These are phyloP conservation scores for Beauveria caledonica DNA, from an alignment of 2,329 filamentous ascomycete genomes.

Conservation along the genomic window DNA sequence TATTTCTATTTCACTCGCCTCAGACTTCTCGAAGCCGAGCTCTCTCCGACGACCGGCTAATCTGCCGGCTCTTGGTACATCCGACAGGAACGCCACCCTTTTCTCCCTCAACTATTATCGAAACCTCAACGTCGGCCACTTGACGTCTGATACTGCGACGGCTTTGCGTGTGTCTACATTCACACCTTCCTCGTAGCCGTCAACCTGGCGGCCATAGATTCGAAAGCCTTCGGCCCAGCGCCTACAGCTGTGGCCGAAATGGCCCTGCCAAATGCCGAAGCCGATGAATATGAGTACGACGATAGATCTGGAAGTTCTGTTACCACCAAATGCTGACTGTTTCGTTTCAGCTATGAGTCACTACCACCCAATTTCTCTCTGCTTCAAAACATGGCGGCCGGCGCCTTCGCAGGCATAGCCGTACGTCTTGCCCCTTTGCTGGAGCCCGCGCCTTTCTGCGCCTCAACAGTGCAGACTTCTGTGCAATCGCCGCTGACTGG, in stretches of 20 bases:
- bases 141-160: neutral
- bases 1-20: neutral
- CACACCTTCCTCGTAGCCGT: constrained; percentile 26
- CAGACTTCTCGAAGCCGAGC: neutral
- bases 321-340: neutral
- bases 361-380: constrained; percentile 92
- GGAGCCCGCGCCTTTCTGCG: neutral
- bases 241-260: constrained; percentile 60
- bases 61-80: neutral
- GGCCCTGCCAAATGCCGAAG: constrained; percentile 59
- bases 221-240: constrained; percentile 53
- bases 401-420: constrained; percentile 93
- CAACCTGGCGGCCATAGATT: constrained; percentile 56
- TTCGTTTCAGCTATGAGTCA: constrained; percentile 66
- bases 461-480: neutral
- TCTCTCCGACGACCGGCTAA: neutral
- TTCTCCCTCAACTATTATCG: neutral
- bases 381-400: constrained; percentile 88
- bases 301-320: neutral
- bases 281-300: constrained; percentile 60
- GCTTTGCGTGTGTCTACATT: neutral
- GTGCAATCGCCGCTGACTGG: neutral
- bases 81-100: constrained; percentile 6
- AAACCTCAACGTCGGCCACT: neutral
- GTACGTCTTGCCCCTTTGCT: constrained; percentile 41